Evolutionary conservation across 2,329 filamentous ascomycete species (phyloP).

Genomic region (Trichoderma guizhouense): DNA sequence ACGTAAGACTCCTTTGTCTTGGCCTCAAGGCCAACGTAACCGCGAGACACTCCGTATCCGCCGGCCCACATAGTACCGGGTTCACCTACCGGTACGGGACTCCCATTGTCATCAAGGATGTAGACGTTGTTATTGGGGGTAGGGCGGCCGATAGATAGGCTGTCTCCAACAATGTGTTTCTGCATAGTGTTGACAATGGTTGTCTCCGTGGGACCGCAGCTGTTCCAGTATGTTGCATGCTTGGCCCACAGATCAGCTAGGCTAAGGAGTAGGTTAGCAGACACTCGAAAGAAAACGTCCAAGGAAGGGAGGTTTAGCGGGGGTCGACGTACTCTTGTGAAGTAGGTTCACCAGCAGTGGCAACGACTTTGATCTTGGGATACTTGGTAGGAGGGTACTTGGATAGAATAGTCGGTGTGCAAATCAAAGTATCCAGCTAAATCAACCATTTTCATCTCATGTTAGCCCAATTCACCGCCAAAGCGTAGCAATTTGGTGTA

Average conservation of each 20-base stretch:
- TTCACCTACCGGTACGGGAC: conserved; percentile 45
- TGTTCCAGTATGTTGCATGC: conserved; percentile 50
- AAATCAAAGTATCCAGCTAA: conserved; percentile 51
- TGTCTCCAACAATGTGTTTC: conserved; percentile 43
- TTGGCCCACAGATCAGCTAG: conserved; percentile 56
- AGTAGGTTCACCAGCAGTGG: conserved; percentile 54
- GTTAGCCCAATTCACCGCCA: neutral
- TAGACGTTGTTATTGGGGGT: conserved; percentile 57
- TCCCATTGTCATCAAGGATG: conserved; percentile 46
- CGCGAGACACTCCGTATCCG: conserved; percentile 51
- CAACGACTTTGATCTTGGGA: conserved; percentile 50
- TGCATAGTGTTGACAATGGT: conserved; percentile 59
- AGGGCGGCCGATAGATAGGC: conserved; percentile 52
- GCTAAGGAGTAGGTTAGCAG: conserved; percentile 1
- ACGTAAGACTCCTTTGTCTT: conserved; percentile 50
- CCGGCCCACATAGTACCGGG: conserved; percentile 57
- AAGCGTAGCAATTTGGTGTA: neutral
- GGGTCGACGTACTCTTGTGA: conserved; percentile 37
- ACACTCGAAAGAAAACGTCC: neutral
- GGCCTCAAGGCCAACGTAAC: conserved; percentile 52
- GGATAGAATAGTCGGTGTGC: conserved; percentile 53
- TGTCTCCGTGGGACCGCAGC: conserved; percentile 58
- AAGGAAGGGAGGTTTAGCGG: neutral
- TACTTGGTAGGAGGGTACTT: conserved; percentile 46
- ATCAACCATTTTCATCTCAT: neutral